Evolutionary conservation across 768 basidiomycete genomes (phyloP).

Genomic region (Lactifluus pinguis): DNA sequence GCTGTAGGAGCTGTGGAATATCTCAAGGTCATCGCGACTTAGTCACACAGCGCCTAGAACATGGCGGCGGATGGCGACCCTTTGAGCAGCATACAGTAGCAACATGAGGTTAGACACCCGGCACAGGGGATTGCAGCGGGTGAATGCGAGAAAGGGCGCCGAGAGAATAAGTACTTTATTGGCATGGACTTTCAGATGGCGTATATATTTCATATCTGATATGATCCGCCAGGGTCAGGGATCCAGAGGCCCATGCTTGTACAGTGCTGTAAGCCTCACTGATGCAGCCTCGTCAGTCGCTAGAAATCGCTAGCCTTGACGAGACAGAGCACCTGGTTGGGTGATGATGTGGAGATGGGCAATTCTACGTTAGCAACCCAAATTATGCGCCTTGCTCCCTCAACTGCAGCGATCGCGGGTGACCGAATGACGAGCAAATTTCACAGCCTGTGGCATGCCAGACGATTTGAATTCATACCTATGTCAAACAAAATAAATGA

Average conservation of each 20-base stretch:
- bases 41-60: not conserved
- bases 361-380: not conserved
- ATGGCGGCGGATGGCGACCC: not conserved
- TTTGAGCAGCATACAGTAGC: not conserved
- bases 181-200: not conserved
- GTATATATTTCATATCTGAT: not conserved
- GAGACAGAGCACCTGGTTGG: not conserved
- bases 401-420: not conserved
- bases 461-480: not conserved
- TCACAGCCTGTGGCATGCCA: no score
- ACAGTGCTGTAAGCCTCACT: no score
- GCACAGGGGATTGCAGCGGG: not conserved
- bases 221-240: not conserved
- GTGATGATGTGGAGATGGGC: not conserved
- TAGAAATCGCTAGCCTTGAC: not conserved
- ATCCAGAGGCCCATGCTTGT: not conserved
- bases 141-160: not conserved
- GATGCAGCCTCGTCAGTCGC: not conserved
- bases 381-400: not conserved
- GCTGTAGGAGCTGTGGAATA: not conserved
- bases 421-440: not conserved
- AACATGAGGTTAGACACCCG: not conserved
- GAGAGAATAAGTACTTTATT: not conserved
- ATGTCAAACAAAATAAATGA: not conserved
- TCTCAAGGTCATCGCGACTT: not conserved